Conservation (phyloP, 2,329 filamentous ascomycete species). For the Fusarium sulawesiense region DNA sequence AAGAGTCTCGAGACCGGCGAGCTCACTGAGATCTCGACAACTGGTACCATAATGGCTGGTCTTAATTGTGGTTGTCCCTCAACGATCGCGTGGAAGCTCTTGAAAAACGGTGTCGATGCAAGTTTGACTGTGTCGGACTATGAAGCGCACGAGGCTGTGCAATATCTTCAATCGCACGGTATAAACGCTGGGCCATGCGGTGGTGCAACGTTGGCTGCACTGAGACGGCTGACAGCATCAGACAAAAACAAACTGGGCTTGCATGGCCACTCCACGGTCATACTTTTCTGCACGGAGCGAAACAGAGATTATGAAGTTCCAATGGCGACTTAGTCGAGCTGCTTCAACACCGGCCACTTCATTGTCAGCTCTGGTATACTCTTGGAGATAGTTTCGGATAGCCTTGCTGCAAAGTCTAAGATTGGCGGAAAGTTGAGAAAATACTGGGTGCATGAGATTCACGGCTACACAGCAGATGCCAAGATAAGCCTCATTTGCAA, state of each 20-base stretch:
- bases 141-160: conserved; percentile 69
- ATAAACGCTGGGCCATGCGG: conserved; percentile 72
- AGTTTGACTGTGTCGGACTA: conserved; percentile 69
- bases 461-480: conserved; percentile 56
- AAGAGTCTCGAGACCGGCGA: conserved; percentile 63
- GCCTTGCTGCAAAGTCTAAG: conserved; percentile 50
- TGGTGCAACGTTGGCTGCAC: conserved; percentile 66
- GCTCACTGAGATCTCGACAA: conserved; percentile 63
- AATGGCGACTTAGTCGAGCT: conserved; percentile 56
- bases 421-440: conserved; percentile 49
- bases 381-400: neutral
- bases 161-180: conserved; percentile 60
- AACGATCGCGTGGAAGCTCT: conserved; percentile 70
- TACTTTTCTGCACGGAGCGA: conserved; percentile 73
- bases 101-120: conserved; percentile 69
- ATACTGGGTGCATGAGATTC: conserved; percentile 46
- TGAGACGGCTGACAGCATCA: conserved; percentile 60
- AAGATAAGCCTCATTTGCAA: conserved; percentile 52
- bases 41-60: conserved; percentile 77
- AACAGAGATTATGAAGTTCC: conserved; percentile 62
- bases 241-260: conserved; percentile 53
- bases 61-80: conserved; percentile 80
- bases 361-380: neutral
- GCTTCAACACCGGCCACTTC: conserved; percentile 48
- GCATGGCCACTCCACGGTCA: conserved; percentile 64